Conservation (phyloP, 2,329 filamentous ascomycete species). For the Cladosporium phlei region DNA sequence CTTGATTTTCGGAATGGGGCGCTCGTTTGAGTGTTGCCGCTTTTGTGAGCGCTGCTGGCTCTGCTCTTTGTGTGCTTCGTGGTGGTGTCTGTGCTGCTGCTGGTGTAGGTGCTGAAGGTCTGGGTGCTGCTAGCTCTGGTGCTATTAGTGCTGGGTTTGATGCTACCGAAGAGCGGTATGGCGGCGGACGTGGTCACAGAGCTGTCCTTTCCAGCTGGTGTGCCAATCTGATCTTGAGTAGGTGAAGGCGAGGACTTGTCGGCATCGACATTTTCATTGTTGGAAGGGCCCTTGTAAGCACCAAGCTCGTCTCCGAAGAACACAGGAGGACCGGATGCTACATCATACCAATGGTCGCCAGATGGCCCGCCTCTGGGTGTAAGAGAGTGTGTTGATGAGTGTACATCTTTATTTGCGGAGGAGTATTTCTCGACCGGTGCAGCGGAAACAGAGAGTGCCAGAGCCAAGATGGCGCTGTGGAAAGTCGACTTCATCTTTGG, state of each 20-base stretch:
- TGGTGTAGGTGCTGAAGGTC: too few relatives aligned
- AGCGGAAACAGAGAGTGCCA: slow-evolving; percentile 13
- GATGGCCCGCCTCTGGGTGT: too few relatives aligned
- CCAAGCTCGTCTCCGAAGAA: slow-evolving; percentile 4
- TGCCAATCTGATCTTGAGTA: too few relatives aligned
- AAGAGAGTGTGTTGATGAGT: neutral
- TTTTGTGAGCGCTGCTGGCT: neutral
- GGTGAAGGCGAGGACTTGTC: neutral
- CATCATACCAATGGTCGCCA: too few relatives aligned
- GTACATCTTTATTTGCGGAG: neutral
- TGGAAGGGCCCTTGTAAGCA: neutral
- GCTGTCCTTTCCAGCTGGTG: too few relatives aligned
- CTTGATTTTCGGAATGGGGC: neutral
- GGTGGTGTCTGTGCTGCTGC: neutral
- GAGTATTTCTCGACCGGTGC: slow-evolving; percentile 16
- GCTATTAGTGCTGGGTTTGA: neutral
- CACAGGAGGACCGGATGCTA: neutral
- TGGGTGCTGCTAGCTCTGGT: too few relatives aligned
- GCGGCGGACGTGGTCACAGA: neutral
- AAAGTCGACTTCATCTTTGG: slow-evolving; percentile 14
- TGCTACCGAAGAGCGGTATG: too few relatives aligned
- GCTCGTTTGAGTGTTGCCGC: neutral
- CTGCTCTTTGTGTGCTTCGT: neutral
- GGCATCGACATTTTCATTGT: neutral
- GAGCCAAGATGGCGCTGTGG: slow-evolving; percentile 10